These are phyloP conservation scores for Aspergillus asperescens DNA, from an alignment of 495 filamentous ascomycete species.

Conservation along the genomic window DNA sequence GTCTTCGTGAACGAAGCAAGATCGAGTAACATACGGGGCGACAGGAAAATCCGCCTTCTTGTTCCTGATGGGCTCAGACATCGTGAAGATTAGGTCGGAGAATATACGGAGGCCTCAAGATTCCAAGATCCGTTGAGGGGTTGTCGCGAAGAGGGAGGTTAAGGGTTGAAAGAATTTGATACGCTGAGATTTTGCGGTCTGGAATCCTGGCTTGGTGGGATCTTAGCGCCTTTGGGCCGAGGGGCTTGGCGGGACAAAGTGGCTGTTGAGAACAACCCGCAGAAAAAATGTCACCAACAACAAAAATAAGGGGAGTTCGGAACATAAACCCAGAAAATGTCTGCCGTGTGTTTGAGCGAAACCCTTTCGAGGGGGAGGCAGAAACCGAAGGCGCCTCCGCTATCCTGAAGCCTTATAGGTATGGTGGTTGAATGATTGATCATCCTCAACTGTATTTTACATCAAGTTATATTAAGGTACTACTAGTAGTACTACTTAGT, in stretches of 20 bases:
- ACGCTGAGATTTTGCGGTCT: conserved; percentile 39
- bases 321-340: too few relatives aligned
- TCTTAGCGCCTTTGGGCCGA: conserved; percentile 47
- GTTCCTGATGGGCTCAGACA: conserved; percentile 90
- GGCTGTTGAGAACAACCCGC: conserved; percentile 38
- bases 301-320: not conserved
- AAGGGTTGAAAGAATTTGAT: conserved; percentile 37
- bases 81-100: conserved; percentile 34
- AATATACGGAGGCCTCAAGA: conserved; percentile 4
- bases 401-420: too few relatives aligned
- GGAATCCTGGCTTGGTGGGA: conserved; percentile 44
- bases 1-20: not conserved
- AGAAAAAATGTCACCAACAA: not conserved
- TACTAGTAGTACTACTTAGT: too few relatives aligned
- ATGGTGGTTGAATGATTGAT: too few relatives aligned
- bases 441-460: too few relatives aligned
- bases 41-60: conserved; percentile 77
- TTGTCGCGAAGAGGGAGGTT: conserved; percentile 23
- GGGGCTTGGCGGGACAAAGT: conserved; percentile 43
- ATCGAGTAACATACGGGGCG: conserved; percentile 64
- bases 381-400: too few relatives aligned
- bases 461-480: too few relatives aligned
- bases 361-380: too few relatives aligned
- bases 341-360: too few relatives aligned
- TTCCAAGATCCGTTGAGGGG: conserved; percentile 20